A percentile compares a stretch with the other conserved stretches of the same genome.
These are phyloP conservation scores for Garcia nutans DNA, from an alignment of 345 rosid genomes.

Conservation along the genomic window DNA sequence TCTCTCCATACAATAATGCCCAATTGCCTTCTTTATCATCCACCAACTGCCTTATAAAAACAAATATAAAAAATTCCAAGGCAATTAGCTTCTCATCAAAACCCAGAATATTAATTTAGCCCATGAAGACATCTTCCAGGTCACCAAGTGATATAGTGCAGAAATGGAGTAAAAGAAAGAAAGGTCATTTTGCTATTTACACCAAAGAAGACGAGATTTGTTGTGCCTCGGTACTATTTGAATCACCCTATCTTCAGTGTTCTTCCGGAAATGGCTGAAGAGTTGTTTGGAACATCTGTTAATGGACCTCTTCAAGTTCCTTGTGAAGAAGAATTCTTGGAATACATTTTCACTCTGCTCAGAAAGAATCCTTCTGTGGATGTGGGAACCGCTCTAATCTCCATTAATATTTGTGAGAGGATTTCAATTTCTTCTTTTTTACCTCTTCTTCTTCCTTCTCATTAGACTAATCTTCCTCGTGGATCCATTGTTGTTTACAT, in stretches of 20 bases:
- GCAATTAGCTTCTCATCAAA: neutral
- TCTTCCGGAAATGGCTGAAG: slow-evolving; percentile 51
- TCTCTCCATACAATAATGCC: slow-evolving; percentile 5
- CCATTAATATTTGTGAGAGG: slow-evolving; percentile 35
- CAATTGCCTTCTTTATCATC: neutral
- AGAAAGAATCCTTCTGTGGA: slow-evolving; percentile 33
- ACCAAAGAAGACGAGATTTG: slow-evolving; percentile 51
- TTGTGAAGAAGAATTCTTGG: slow-evolving; percentile 49
- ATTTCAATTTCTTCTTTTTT: slow-evolving; percentile 33
- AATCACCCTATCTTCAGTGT: slow-evolving; percentile 57
- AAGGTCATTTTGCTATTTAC: slow-evolving; percentile 51
- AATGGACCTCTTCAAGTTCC: slow-evolving; percentile 55
- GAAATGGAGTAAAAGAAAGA: slow-evolving; percentile 47
- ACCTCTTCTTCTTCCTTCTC: slow-evolving; percentile 26
- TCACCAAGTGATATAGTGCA: slow-evolving; percentile 38
- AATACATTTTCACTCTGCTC: slow-evolving; percentile 35
- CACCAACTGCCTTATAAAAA: neutral
- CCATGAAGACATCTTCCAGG: slow-evolving; percentile 31
- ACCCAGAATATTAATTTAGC: neutral
- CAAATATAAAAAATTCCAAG: neutral
- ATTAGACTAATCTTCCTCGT: neutral
- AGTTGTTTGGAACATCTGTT: slow-evolving; percentile 43
- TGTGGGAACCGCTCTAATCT: slow-evolving; percentile 22
- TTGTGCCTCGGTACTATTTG: slow-evolving; percentile 44
- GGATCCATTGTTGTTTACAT: neutral